Base-by-base conservation (phyloP, 352 stramenopile genomes). In the Phytophthora nicotianae region DNA sequence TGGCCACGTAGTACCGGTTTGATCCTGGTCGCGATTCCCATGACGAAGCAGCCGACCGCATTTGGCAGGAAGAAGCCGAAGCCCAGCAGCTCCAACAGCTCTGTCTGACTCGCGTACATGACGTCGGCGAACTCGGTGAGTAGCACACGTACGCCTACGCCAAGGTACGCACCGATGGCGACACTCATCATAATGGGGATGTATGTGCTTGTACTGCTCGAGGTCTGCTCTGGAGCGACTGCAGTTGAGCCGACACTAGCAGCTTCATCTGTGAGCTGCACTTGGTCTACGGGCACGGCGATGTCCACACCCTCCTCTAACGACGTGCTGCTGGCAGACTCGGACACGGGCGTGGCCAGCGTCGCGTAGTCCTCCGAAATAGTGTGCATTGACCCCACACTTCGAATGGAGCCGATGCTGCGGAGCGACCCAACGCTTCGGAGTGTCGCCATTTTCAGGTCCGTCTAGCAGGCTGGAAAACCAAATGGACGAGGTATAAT, bases 11-110 rank as follows among this genome's bases (percentile, higher is more conserved):
- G 50, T 16, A 86, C 66, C n/a, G 72, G 67, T 56, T 77, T 83
- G 33, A 71, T 68, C 9, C 79, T 55, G 11, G 62, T 75, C 0
- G 72, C 69, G 17, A 86, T 7, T 2, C 81, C 81, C 81, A 90
- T 90, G 37, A 90, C 62, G 58, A 90, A 90, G 58, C 76, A 87
- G 33, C 81, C 81, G 23, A 87, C 14, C 2, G 72, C 75, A 45
- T 90, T 90, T 5, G 81, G 70, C 48, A 90, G 56, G 53, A 81
- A 88, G 52, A 61, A 90, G 5, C 62, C 66, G 33, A 85, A 72
- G 40, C 81, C 81, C 42, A 90, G 63, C 50, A 85, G 54, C 35
- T 77, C n/a, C 29, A 86, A 56, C 54, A 88, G 63, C 38, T 75
- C 57, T 29, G 67, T 77, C 58, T 88, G 70, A 23, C 50, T 70